A percentile compares a stretch with the other conserved stretches of the same genome.
Conservation (phyloP, 352 stramenopile species). For the Phytophthora kernoviae region DNA sequence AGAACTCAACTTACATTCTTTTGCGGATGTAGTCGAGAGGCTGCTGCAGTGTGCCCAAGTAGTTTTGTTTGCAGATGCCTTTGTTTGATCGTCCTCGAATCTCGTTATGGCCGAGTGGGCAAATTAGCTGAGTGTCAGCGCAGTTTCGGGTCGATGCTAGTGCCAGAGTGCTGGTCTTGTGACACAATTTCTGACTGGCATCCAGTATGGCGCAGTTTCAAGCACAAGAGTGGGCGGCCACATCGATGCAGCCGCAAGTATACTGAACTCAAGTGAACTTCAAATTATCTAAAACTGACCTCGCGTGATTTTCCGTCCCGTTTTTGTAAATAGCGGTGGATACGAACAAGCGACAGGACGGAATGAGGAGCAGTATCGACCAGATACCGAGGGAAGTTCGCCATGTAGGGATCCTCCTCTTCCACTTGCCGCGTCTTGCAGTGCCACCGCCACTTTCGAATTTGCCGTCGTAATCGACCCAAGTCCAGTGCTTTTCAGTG, state of each 20-base stretch:
- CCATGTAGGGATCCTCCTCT: slow-evolving; percentile 4
- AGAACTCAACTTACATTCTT: too few relatives aligned
- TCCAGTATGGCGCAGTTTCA: not conserved
- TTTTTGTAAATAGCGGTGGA: too few relatives aligned
- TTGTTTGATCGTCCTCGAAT: too few relatives aligned
- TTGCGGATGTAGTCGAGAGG: too few relatives aligned
- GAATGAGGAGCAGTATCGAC: slow-evolving; percentile 15
- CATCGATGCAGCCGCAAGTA: not conserved
- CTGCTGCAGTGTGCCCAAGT: too few relatives aligned
- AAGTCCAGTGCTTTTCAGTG: slow-evolving; percentile 5
- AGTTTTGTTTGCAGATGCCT: slow-evolving; percentile 5
- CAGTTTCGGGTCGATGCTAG: not conserved
- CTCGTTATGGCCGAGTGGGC: too few relatives aligned
- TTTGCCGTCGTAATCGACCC: slow-evolving; percentile 40
- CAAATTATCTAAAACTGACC: too few relatives aligned
- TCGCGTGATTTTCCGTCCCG: too few relatives aligned
- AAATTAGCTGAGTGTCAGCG: too few relatives aligned
- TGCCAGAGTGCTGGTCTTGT: not conserved
- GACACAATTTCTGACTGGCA: not conserved
- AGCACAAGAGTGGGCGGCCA: not conserved
- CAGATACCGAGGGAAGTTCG: slow-evolving; percentile 15
- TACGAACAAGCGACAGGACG: not conserved
- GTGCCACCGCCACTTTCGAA: slow-evolving; percentile 32
- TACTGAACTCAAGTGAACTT: not conserved
- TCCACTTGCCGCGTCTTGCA: not conserved